Conservation (phyloP, 192 early-diverging fungal species). For the Umbelopsis ramanniana region DNA sequence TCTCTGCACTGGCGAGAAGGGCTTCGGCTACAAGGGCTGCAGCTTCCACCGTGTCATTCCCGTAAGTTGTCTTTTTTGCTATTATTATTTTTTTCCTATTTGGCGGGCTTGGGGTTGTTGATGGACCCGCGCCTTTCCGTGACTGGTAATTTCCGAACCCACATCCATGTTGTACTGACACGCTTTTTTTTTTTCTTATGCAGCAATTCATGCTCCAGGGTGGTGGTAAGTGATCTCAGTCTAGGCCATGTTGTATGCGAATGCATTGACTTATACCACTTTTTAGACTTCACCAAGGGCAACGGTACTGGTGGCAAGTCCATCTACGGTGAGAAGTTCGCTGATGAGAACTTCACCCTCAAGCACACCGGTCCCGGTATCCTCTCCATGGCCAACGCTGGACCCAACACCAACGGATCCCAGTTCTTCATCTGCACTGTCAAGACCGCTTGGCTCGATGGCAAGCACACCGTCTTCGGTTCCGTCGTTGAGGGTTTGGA, state of each 20-base stretch:
- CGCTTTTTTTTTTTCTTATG: background rate
- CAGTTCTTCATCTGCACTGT: slow-evolving; percentile 92
- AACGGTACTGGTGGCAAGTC: slow-evolving; percentile 92
- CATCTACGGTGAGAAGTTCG: slow-evolving; percentile 81
- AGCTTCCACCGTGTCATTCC: slow-evolving; percentile 87
- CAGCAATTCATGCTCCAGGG: slow-evolving; percentile 82
- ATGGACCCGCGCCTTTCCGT: background rate
- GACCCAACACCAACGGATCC: slow-evolving; percentile 84
- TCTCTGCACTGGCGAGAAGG: slow-evolving; percentile 96
- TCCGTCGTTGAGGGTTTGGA: slow-evolving; percentile 69
- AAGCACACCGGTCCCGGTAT: slow-evolving; percentile 67
- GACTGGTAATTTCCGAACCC: background rate
- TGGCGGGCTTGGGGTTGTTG: background rate
- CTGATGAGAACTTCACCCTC: slow-evolving; percentile 64
- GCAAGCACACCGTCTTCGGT: slow-evolving; percentile 86
- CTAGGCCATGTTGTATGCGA: background rate
- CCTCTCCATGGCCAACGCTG: slow-evolving; percentile 89
- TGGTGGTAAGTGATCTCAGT: slow-evolving; percentile 49
- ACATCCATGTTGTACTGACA: background rate
- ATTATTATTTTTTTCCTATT: background rate
- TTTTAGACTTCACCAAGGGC: slow-evolving; percentile 71
- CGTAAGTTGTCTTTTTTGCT: background rate
- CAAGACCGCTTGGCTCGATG: slow-evolving; percentile 84
- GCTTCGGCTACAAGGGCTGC: slow-evolving; percentile 76
- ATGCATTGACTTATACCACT: background rate